Base-by-base conservation (phyloP, 768 basidiomycete genomes). In the Trametes cingulata region DNA sequence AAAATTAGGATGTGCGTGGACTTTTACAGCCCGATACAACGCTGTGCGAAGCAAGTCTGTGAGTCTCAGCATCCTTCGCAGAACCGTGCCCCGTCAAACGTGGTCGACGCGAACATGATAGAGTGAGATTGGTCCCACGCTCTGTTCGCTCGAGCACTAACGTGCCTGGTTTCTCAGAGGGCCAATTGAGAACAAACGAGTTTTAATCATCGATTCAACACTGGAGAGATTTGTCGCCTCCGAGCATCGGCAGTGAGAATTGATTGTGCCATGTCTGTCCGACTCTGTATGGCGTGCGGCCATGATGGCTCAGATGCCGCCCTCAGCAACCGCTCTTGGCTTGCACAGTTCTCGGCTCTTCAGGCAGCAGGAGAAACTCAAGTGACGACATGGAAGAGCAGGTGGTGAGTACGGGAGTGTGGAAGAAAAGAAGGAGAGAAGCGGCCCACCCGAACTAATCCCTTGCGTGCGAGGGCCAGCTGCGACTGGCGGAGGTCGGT, bases 71-170 rank as follows among this genome's bases (percentile, higher is more conserved):
- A n/a, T 17, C 25, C 37, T 48, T 49, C 56, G 20, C 46, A 15
- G 40, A 25, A 25, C 19, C 17, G 27, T 8, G 29, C 14, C 20
- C 39, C 20, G 29, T 13, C 2, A 5, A 13, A 35, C 19, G 37
- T 48, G 56, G 39, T 19, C 4, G 19, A n/a, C 6, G 6, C 12
- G 36, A 8, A 29, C 20, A 47, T 13, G 56, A 41, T 57, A 49
- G 47, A 41, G 37, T 49, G 47, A 42, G 55, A 41, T 50, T 20
- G 2, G 19, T 57, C 56, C 25, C 56, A 57, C 56, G 56, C 12
- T 22, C 37, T 29, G 13, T 35, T 37, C 33, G 33, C 43, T 27
- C 9, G 27, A 24, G 27, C 6, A 19, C 33, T 3, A 14, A 17
- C 12, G 47, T 41, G 47, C 47, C 39, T 57, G 20, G 0, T 9